Evolutionary conservation across 2,329 filamentous ascomycete genomes (phyloP).

Genomic region (Penicillium sp.): DNA sequence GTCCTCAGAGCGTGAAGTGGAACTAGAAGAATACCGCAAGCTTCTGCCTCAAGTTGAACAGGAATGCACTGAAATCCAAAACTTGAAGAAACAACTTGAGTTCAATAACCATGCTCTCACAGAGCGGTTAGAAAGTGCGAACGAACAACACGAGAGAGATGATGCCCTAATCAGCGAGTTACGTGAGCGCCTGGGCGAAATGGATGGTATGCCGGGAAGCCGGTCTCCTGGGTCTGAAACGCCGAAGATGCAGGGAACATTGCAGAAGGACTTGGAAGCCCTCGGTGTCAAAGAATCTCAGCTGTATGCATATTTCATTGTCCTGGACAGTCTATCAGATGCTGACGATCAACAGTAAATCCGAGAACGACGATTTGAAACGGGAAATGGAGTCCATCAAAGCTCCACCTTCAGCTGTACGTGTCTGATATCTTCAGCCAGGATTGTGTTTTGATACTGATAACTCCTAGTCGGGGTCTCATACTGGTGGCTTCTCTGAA

Average conservation of each 20-base stretch:
- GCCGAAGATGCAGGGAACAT: constrained; percentile 38
- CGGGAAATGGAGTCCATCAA: constrained; percentile 38
- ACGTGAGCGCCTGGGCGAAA: constrained; percentile 42
- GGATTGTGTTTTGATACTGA: constrained; percentile 12
- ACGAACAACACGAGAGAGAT: constrained; percentile 44
- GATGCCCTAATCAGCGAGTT: constrained; percentile 43
- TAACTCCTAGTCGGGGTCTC: constrained; percentile 25
- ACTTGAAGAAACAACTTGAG: constrained; percentile 48
- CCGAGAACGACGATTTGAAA: constrained; percentile 41
- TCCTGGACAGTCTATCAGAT: background rate
- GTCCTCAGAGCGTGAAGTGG: constrained; percentile 41
- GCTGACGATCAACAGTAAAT: constrained; percentile 34
- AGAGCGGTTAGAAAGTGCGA: constrained; percentile 42
- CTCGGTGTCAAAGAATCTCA: constrained; percentile 40
- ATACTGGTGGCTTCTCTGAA: constrained; percentile 35
- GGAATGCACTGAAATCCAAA: constrained; percentile 47
- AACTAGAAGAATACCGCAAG: constrained; percentile 45
- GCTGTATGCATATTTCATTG: constrained; percentile 29
- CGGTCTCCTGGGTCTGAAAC: constrained; percentile 40
- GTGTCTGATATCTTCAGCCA: background rate
- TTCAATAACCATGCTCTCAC: constrained; percentile 48
- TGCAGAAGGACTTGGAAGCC: constrained; percentile 44
- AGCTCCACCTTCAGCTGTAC: constrained; percentile 22
- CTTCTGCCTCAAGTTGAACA: constrained; percentile 48
- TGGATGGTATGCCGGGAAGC: constrained; percentile 41